phyloP scores from a whole-genome alignment of 164 flowering plant genomes.

The Saururus chinensis region DNA sequence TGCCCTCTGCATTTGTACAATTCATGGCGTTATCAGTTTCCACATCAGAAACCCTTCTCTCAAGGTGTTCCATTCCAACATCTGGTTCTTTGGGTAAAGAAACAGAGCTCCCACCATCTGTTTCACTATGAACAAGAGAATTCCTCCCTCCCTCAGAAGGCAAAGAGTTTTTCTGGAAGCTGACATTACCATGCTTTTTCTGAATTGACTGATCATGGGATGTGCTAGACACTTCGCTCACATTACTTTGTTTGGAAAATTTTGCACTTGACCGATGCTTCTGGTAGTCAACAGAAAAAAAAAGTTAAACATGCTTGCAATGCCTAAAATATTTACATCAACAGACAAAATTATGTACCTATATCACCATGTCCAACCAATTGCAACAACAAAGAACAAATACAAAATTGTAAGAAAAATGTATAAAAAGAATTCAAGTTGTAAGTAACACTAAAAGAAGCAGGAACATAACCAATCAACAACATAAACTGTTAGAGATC shows the following conservation, averaged over 20 bases:
- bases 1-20: background rate
- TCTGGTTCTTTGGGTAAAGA: conserved; percentile 19
- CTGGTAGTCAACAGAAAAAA: conserved; percentile 25
- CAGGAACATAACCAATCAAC: no score
- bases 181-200: conserved; percentile 17
- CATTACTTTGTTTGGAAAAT: conserved; percentile 46
- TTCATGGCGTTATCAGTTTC: conserved; percentile 14
- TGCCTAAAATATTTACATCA: background rate
- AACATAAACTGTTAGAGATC: no score
- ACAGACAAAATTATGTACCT: no score
- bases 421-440: no score
- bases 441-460: no score
- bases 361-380: no score
- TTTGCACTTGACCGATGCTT: conserved; percentile 67
- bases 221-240: conserved; percentile 15
- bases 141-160: conserved; percentile 17
- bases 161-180: conserved; percentile 14
- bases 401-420: no score
- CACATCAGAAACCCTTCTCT: conserved; percentile 23
- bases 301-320: background rate
- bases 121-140: conserved; percentile 6
- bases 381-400: no score
- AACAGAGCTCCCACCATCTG: conserved; percentile 11
- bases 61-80: conserved; percentile 12
- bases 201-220: conserved; percentile 14